phyloP scores from a whole-genome alignment of 768 basidiomycete genomes.

The Exsudoporus frostii region DNA sequence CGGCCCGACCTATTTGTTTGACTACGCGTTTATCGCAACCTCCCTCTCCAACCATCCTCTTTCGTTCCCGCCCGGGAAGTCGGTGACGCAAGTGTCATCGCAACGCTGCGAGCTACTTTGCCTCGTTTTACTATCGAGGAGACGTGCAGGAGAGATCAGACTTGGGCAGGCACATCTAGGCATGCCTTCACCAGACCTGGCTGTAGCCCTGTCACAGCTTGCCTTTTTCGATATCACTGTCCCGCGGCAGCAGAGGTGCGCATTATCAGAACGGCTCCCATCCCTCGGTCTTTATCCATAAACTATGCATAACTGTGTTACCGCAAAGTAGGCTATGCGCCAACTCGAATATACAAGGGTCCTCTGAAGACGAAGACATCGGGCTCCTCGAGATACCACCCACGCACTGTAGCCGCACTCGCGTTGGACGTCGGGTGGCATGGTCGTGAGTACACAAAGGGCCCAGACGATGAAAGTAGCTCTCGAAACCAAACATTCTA shows the following conservation, averaged over 20 bases:
- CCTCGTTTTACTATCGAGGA: slow-evolving; percentile 43
- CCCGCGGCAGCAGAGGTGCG: neutral
- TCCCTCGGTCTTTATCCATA: slow-evolving; percentile 22
- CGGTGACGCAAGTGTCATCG: slow-evolving; percentile 39
- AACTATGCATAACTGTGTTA: neutral
- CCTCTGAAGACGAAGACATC: slow-evolving; percentile 51
- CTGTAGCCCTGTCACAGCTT: slow-evolving; percentile 52
- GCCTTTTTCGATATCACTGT: slow-evolving; percentile 43
- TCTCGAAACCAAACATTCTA: slow-evolving; percentile 70
- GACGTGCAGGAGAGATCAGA: slow-evolving; percentile 22
- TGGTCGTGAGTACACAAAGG: slow-evolving; percentile 34
- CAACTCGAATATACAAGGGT: neutral
- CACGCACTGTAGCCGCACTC: slow-evolving; percentile 64
- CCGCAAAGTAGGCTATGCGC: neutral
- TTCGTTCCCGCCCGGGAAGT: slow-evolving; percentile 27
- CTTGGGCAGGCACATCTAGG: slow-evolving; percentile 18
- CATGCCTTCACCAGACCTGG: slow-evolving; percentile 39
- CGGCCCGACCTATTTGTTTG: slow-evolving; percentile 54
- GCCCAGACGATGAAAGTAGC: slow-evolving; percentile 34
- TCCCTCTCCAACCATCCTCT: slow-evolving; percentile 41
- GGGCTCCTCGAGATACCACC: slow-evolving; percentile 39
- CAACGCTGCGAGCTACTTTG: slow-evolving; percentile 48
- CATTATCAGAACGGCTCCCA: neutral
- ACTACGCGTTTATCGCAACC: slow-evolving; percentile 55
- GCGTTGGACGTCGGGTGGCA: slow-evolving; percentile 51